Evolutionary conservation across 1,139 yeast species (phyloP), one percentile per base, ranked within the genome.

Genomic region (Scheffersomyces insectosa): DNA sequence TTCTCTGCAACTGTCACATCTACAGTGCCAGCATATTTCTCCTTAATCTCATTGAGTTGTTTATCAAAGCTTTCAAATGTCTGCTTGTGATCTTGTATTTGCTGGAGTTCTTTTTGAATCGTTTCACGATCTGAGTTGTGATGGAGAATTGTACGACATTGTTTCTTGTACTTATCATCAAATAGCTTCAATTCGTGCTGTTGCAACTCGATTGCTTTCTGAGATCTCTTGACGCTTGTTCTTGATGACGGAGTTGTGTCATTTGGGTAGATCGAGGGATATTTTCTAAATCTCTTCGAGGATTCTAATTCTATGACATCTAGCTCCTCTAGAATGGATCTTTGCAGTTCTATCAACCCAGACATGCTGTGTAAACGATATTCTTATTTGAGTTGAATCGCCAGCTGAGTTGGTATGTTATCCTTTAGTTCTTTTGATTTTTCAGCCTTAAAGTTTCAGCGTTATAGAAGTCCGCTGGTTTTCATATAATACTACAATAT

Each of bases 111-210:
- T 1, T 49, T 47, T 1, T 53, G 42, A 23, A 60, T 49, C 30
- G 50, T 40, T 3, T 53, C 57, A 8, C 46, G 52, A 13, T 43
- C 45, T 28, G 51, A 50, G 6, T 44, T 45, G 11, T 59, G 47
- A 4, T 59, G 45, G 1, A 50, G 54, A 13, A 76, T 39, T n/a
- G 57, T 55, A 9, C 47, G 42, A 34, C 75, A 62, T 40, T 68
- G 74, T 11, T 56, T 60, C 33, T 68, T 59, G 54, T 80, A 82
- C 46, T 79, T 75, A 6, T 74, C 69, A 3, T 79, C 55, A 39
- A 91, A 78, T 38, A 62, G 54, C 13, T 71, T 67, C 3, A 88
- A 70, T 59, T 91, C 97, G 60, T 85, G 88, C 52, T 84, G 83
- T 51, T 87, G 95, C 12, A 82, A 51, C 10, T 80, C 54, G 1